Conservation (phyloP, 805 yeast species). For the Candida verbasci region DNA sequence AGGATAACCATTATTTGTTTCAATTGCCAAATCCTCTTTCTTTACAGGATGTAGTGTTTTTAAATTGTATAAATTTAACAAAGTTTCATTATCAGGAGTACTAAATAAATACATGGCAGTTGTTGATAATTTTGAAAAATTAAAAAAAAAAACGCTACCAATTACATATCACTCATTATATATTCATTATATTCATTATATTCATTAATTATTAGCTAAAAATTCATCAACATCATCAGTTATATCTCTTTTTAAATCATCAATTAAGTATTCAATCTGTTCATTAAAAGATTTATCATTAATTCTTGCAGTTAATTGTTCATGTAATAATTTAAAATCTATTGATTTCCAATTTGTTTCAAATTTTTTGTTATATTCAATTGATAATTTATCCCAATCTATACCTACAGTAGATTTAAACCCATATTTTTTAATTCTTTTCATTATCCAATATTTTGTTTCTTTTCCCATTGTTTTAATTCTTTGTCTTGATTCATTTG, state of each 20-base stretch:
- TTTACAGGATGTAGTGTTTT: slow-evolving; percentile 18
- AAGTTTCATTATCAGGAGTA: neutral
- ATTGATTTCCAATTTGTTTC: slow-evolving; percentile 47
- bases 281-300: slow-evolving; percentile 31
- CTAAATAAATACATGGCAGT: slow-evolving; percentile 2
- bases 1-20: slow-evolving; percentile 9
- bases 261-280: slow-evolving; percentile 14
- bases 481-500: slow-evolving; percentile 44
- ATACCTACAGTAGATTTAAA: slow-evolving; percentile 22
- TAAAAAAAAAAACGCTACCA: neutral
- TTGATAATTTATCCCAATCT: slow-evolving; percentile 33
- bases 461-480: slow-evolving; percentile 27
- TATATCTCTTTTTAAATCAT: slow-evolving; percentile 6
- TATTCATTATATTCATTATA: no score
- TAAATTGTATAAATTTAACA: slow-evolving; percentile 20
- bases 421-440: slow-evolving; percentile 22
- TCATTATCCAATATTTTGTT: slow-evolving; percentile 37
- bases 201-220: neutral
- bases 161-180: no score
- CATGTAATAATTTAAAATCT: slow-evolving; percentile 61
- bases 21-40: slow-evolving; percentile 12
- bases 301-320: slow-evolving; percentile 49
- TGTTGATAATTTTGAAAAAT: no score
- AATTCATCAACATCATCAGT: neutral
- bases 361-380: slow-evolving; percentile 18